These are phyloP conservation scores for Oenanthe sinensis DNA, from an alignment of 129 eudicot species.

Conservation along the genomic window DNA sequence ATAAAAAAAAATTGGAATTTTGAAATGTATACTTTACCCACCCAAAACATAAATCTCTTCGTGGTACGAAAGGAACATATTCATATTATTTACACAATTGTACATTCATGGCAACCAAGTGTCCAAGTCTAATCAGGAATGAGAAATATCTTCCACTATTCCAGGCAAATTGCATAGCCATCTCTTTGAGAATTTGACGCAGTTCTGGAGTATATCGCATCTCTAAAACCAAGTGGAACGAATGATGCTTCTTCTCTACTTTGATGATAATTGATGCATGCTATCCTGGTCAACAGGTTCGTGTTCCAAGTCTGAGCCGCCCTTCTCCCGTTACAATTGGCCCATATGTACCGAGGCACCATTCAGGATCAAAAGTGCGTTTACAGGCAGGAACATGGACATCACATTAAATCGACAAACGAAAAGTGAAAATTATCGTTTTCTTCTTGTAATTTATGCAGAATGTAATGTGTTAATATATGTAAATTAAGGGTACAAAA, in stretches of 20 bases:
- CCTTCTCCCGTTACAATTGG: conserved; percentile 67
- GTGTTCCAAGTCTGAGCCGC: conserved; percentile 43
- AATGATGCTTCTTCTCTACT: conserved; percentile 51
- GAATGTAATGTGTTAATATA: too few species aligned
- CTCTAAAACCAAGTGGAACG: conserved; percentile 62
- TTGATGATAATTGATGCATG: not conserved
- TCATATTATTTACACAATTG: conserved; percentile 4
- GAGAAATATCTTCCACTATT: not conserved
- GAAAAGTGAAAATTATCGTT: too few species aligned
- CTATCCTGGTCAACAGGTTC: conserved; percentile 34
- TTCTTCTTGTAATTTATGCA: too few species aligned
- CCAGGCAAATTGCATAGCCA: conserved; percentile 68
- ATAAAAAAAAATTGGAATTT: not conserved
- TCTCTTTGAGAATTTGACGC: conserved; percentile 55
- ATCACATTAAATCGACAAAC: not conserved
- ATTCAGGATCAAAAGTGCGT: too few species aligned
- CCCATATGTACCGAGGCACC: conserved; percentile 8
- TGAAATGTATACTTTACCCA: not conserved
- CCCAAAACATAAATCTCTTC: not conserved
- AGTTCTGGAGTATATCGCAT: conserved; percentile 93
- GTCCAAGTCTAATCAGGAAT: not conserved
- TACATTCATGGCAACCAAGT: conserved; percentile 14
- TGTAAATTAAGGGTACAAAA: too few species aligned
- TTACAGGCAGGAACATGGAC: too few species aligned
- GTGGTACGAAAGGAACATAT: conserved; percentile 4